Evolutionary conservation across 2,329 filamentous ascomycete genomes (phyloP).

Genomic region (Fusarium sp.): DNA sequence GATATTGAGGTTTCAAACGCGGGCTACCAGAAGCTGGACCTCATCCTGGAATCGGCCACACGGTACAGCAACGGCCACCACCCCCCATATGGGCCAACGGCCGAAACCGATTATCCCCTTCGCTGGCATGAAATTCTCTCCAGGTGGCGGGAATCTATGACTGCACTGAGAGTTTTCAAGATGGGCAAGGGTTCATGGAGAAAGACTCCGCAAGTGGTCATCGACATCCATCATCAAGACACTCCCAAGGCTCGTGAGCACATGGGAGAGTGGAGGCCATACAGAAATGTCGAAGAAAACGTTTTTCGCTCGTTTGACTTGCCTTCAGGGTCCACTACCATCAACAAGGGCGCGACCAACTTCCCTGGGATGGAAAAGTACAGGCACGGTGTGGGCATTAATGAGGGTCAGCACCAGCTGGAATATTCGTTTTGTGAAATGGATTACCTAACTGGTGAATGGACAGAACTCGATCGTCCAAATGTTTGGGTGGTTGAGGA

Average conservation of each 20-base stretch:
- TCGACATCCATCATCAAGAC: background rate
- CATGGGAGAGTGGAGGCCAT: background rate
- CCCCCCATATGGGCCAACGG: no score
- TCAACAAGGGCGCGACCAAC: background rate
- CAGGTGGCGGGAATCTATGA: constrained; percentile 12
- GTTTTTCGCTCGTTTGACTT: background rate
- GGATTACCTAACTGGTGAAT: background rate
- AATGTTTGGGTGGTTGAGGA: no score
- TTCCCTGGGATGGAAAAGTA: constrained; percentile 1
- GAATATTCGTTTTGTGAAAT: background rate
- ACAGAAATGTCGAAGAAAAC: background rate
- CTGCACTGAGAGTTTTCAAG: constrained; percentile 17
- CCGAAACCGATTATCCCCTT: background rate
- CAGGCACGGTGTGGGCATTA: background rate
- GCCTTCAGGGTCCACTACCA: background rate
- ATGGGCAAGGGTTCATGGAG: constrained; percentile 14
- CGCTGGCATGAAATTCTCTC: constrained; percentile 19
- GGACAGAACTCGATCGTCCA: no score
- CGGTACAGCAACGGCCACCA: no score
- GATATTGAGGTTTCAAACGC: no score
- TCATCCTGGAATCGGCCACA: no score
- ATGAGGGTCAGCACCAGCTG: background rate
- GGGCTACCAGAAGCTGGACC: no score
- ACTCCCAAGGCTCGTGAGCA: background rate
- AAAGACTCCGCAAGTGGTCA: background rate